Evolutionary conservation across 208 protist genomes (phyloP), one percentile per base, ranked within the genome.

Genomic region (Acanthamoeba castellanii): DNA sequence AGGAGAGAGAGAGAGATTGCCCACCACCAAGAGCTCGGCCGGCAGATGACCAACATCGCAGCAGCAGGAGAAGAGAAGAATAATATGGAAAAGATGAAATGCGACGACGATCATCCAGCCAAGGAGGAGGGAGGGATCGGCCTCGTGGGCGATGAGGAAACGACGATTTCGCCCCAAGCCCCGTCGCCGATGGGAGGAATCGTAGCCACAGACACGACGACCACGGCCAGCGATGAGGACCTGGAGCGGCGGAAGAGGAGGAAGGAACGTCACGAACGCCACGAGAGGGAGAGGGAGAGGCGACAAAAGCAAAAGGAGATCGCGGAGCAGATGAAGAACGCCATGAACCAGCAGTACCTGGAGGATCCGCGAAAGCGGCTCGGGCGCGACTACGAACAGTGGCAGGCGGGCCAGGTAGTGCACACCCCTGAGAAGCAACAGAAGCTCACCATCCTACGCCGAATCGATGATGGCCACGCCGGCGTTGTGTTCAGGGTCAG

Each of bases 391-490:
- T 82, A 82, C 74, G 74, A 82, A 37, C 74, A 82, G 32, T 82
- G 74, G 74, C 82, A 90, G 32, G 82, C 57, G 50, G 82, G 82
- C 50, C 27, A 57, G 30, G 27, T 27, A 2, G 52, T 90, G n/a
- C 45, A 47, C 6, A 90, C 82, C 8, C 82, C 82, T 0, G 57
- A 70, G 82, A 20, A 8, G 9, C n/a, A n/a, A 16, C 82, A 47
- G 18, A 32, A 37, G 32, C 82, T 90, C 50, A 90, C 47, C 52
- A 90, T 90, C 25, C 82, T 90, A 0, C 82, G 82, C 52, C 82
- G 82, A 37, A 90, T 90, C 82, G 82, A 90, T 25, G 82, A 90
- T 13, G 82, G 82, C 82, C 82, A 90, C 82, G 82, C 82, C 11
- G 82, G 82, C n/a, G 57, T 90, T 32, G 82, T 90, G 14, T 90